These are phyloP conservation scores for Xylariaceae sp. DNA, from an alignment of 2,329 filamentous ascomycete species.

Conservation along the genomic window DNA sequence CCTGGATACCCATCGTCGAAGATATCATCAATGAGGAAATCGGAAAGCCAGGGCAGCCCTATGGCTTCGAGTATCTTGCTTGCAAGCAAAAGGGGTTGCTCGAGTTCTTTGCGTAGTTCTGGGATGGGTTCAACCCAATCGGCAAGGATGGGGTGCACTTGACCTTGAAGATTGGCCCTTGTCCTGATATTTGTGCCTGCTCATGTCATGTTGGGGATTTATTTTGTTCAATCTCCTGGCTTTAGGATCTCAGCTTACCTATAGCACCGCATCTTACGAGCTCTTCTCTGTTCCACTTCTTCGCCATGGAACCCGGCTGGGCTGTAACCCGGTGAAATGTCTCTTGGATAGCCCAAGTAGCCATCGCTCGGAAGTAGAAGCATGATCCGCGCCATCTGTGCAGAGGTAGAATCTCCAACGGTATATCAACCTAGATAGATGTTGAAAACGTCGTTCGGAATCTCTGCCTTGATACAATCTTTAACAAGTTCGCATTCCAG, in stretches of 20 bases:
- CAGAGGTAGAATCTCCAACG: background rate
- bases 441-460: conserved; percentile 27
- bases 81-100: conserved; percentile 42
- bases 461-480: conserved; percentile 1
- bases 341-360: conserved; percentile 14
- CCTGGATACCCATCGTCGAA: conserved; percentile 40
- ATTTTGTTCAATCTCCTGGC: background rate
- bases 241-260: conserved; percentile 29
- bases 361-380: conserved; percentile 23
- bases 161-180: conserved; percentile 34
- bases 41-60: conserved; percentile 43
- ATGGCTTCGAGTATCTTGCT: conserved; percentile 38
- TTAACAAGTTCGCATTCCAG: conserved; percentile 33
- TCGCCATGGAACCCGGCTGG: conserved; percentile 36
- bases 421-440: conserved; percentile 6
- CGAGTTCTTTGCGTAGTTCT: conserved; percentile 34
- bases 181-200: conserved; percentile 33
- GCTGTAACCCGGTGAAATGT: conserved; percentile 21
- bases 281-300: conserved; percentile 39
- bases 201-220: background rate
- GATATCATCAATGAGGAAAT: conserved; percentile 42
- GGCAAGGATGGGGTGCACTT: conserved; percentile 40
- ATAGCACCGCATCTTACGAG: conserved; percentile 39
- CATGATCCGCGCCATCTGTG: conserved; percentile 4
- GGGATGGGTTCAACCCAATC: conserved; percentile 34